phyloP scores from a whole-genome alignment of 306 rosid species.

The barrel medic (Medicago truncatula) region DNA sequence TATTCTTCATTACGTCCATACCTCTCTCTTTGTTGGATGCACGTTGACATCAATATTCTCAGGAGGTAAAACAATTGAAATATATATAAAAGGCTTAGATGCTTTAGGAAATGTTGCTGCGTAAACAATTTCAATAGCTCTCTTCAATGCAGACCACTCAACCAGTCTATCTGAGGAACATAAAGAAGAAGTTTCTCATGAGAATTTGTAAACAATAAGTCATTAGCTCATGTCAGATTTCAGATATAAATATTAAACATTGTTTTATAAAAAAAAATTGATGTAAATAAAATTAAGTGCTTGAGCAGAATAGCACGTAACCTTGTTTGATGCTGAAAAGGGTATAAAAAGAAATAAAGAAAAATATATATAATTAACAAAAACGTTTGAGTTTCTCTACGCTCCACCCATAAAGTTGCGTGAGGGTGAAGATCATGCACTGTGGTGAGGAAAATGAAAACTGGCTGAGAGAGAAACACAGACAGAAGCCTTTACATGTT shows the following conservation, averaged over 20 bases:
- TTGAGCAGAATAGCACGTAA: conserved; percentile 21
- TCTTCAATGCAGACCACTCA: conserved; percentile 90
- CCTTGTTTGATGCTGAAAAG: conserved; percentile 12
- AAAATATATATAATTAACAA: conserved; percentile 12
- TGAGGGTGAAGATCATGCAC: neutral
- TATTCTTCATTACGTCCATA: conserved; percentile 37
- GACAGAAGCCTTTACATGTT: neutral
- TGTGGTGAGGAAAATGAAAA: neutral
- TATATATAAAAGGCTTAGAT: conserved; percentile 86
- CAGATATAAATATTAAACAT: conserved; percentile 24
- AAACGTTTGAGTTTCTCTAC: conserved; percentile 3
- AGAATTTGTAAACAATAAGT: conserved; percentile 33
- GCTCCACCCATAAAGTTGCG: conserved; percentile 6
- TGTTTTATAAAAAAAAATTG: conserved; percentile 13
- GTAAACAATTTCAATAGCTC: conserved; percentile 94
- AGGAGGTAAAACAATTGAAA: conserved; percentile 79
- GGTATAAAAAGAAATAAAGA: conserved; percentile 14
- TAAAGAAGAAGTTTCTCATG: conserved; percentile 26
- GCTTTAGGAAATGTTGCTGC: conserved; percentile 96
- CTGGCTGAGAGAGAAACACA: neutral
- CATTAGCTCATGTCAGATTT: neutral
- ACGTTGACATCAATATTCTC: conserved; percentile 92
- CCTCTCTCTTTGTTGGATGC: conserved; percentile 98
- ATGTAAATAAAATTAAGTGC: conserved; percentile 16
- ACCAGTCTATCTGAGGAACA: conserved; percentile 84